Base-by-base conservation (phyloP, 768 basidiomycete species). In the Lactarius akahatsu region DNA sequence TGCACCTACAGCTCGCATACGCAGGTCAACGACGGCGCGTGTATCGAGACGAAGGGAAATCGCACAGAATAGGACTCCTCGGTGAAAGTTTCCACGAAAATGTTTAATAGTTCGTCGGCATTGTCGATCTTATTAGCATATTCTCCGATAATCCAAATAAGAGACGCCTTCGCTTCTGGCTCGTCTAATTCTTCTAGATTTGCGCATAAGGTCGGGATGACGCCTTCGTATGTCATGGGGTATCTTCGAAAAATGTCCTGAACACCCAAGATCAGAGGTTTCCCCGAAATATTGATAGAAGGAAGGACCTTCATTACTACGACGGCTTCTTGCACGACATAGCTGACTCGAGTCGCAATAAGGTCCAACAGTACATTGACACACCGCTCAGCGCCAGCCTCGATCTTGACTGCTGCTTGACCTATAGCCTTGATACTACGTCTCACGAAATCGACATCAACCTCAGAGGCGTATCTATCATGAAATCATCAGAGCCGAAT, bases 91-190 rank as follows among this genome's bases (percentile, higher is more conserved):
- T 96, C 93, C 26, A 99, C 90, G 75, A 97, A 98, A 59, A 90
- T 89, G 16, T 86, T 84, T 70, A 98, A 80, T 28, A 99, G 81
- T 72, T 98, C 96, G 74, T 92, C 94, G 3, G 96, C 95, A 70
- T 99, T 99, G 38, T 70, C 69, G 11, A 98, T 98, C 79, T 94
- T 96, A 76, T 91, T 90, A 3, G 96, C 95, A 72, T 99, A 98
- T 79, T 98, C 95, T 64, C 96, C 96, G 71, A 98, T 95, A 72
- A 99, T 98, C 96, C 97, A 99, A 75, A 99, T 98, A 59, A 99
- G 81, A 2, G 96, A 96, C 1, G 96, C 93, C 74, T 98, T 98
- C 2, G 97, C 96, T 75, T 99, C 96, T 11, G 96, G 97, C 74
- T 99, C 97, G 73, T 98, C 96, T 38, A 99, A 80, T 72, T 97